Evolutionary conservation across 2,329 filamentous ascomycete species (phyloP).

Genomic region (Xylariaceae sp.): DNA sequence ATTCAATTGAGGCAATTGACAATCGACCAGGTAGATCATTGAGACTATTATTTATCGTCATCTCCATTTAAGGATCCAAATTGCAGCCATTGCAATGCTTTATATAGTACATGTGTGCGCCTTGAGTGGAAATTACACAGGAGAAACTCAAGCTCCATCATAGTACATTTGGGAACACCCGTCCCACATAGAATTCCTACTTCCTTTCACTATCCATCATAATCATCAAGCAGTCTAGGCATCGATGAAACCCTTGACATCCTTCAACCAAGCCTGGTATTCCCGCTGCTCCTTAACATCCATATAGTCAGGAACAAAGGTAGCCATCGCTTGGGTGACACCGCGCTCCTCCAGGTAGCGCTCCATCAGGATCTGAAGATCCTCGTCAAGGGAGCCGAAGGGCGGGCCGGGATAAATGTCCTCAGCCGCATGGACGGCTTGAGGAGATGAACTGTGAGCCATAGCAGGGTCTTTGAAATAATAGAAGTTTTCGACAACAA

Average conservation of each 20-base stretch:
- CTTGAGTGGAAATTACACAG: too few species aligned
- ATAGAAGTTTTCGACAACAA: constrained; percentile 86
- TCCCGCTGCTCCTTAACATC: constrained; percentile 98
- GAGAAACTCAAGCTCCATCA: too few species aligned
- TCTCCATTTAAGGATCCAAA: too few species aligned
- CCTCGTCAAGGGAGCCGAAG: constrained; percentile 92
- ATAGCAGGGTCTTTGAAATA: constrained; percentile 77
- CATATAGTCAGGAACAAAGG: constrained; percentile 94
- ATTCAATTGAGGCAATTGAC: too few species aligned
- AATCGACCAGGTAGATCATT: too few species aligned
- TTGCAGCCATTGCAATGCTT: too few species aligned
- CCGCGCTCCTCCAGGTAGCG: constrained; percentile 93
- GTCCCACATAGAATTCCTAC: too few species aligned
- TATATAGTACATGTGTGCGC: too few species aligned
- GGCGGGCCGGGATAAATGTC: constrained; percentile 85
- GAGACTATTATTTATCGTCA: too few species aligned
- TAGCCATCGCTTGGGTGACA: constrained; percentile 77
- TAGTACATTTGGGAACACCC: too few species aligned
- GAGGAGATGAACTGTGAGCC: constrained; percentile 70
- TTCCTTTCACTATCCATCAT: too few species aligned
- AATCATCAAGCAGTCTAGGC: constrained; percentile 40
- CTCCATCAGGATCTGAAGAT: constrained; percentile 88
- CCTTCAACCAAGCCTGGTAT: constrained; percentile 85
- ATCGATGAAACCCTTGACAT: constrained; percentile 81
- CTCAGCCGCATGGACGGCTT: constrained; percentile 71